These are phyloP conservation scores for Chalciporus chontae DNA, from an alignment of 768 basidiomycete genomes.

Conservation along the genomic window DNA sequence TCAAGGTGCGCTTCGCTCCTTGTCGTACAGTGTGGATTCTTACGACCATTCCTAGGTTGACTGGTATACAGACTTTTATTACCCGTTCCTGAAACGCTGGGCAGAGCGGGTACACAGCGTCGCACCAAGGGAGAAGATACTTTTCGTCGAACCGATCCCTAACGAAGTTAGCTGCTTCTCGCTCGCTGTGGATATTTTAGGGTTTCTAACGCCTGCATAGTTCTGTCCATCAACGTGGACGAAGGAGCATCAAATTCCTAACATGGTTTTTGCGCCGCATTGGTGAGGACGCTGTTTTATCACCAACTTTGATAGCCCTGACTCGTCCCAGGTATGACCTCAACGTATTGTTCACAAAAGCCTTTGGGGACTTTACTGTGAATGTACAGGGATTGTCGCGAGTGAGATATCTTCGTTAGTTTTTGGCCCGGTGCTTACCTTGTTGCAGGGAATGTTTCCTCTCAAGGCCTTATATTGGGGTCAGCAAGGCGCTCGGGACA, in stretches of 20 bases:
- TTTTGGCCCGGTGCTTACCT: constrained; percentile 6
- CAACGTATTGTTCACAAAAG: constrained; percentile 80
- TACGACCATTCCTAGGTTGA: constrained; percentile 50
- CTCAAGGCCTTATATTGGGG: constrained; percentile 86
- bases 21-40: background rate
- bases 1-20: constrained; percentile 42
- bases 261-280: constrained; percentile 72
- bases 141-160: constrained; percentile 85
- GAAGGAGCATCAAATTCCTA: constrained; percentile 51
- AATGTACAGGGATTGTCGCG: constrained; percentile 92
- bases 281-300: constrained; percentile 44
- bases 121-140: constrained; percentile 50
- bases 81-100: constrained; percentile 72
- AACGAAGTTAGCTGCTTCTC: constrained; percentile 64
- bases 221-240: constrained; percentile 82
- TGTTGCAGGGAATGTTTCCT: constrained; percentile 76
- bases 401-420: constrained; percentile 39
- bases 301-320: background rate
- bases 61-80: constrained; percentile 87
- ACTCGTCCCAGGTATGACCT: constrained; percentile 76
- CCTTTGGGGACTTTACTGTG: constrained; percentile 79
- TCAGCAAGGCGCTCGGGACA: constrained; percentile 72
- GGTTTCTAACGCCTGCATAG: constrained; percentile 36
- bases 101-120: constrained; percentile 51
- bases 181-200: background rate